Conservation (phyloP, 169 alveolate species). For the Plasmodium gonderi region DNA sequence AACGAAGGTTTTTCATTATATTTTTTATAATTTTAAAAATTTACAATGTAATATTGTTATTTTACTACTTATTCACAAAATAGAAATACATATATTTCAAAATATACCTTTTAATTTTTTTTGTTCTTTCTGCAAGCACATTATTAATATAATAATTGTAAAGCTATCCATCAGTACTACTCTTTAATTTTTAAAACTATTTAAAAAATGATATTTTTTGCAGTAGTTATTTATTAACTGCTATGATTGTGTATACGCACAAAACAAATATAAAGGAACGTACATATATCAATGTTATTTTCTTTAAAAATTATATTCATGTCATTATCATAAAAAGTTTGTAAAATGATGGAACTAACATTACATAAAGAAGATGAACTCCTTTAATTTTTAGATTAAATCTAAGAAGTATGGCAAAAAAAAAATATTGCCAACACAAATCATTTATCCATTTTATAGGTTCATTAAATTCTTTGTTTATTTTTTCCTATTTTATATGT, state of each 20-base stretch:
- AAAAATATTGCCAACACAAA: not conserved
- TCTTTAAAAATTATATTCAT: not conserved
- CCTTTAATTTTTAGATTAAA: not conserved
- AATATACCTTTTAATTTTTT: not conserved
- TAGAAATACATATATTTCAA: not conserved
- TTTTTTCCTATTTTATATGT: not conserved
- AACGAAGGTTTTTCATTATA: not conserved
- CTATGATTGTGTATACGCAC: not conserved
- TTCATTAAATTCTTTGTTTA: not conserved
- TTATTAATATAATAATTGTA: not conserved
- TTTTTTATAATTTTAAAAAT: not conserved
- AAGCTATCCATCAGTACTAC: not conserved
- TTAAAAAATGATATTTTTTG: not conserved
- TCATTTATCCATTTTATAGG: not conserved
- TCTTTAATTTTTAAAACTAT: not conserved
- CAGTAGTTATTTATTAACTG: not conserved
- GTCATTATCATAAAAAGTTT: not conserved
- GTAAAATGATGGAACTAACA: not conserved
- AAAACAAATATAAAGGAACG: not conserved
- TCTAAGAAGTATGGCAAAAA: not conserved
- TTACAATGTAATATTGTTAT: not conserved
- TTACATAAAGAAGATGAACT: not conserved
- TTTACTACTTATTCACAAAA: not conserved
- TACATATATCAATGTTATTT: not conserved
- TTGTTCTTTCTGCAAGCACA: not conserved